phyloP scores from a whole-genome alignment of 352 stramenopile genomes.

The Aphanomyces astaci region DNA sequence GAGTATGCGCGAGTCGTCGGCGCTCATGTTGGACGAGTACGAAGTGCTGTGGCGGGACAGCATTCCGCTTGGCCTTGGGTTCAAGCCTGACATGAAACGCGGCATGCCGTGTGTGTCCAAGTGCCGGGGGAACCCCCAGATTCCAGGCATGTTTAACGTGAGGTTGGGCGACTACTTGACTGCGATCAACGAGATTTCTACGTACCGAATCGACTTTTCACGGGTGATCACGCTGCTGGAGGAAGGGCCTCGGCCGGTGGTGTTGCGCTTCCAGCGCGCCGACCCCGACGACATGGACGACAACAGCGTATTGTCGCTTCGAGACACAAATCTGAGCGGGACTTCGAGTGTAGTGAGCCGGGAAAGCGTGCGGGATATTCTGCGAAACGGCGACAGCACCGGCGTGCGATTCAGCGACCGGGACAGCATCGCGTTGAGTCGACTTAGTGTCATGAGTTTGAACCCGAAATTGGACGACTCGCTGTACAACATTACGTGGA shows the following conservation, averaged over 20 bases:
- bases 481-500: slow-evolving; percentile 86
- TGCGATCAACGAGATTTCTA: slow-evolving; percentile 1
- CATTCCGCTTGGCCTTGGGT: slow-evolving; percentile 69
- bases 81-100: slow-evolving; percentile 48
- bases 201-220: slow-evolving; percentile 9
- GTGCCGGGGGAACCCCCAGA: slow-evolving; percentile 1
- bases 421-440: slow-evolving; percentile 46
- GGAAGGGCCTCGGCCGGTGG: slow-evolving; percentile 22
- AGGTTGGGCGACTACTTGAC: slow-evolving; percentile 3
- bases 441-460: slow-evolving; percentile 25
- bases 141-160: slow-evolving; percentile 15
- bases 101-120: slow-evolving; percentile 3
- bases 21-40: slow-evolving; percentile 75
- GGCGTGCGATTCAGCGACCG: slow-evolving; percentile 23
- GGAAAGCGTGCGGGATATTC: background rate
- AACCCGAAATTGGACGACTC: slow-evolving; percentile 41
- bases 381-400: background rate
- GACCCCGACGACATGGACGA: slow-evolving; percentile 65
- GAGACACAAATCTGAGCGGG: background rate
- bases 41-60: slow-evolving; percentile 79
- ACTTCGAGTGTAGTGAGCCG: background rate
- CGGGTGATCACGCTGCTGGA: slow-evolving; percentile 1
- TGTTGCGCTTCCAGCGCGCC: slow-evolving; percentile 78
- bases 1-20: slow-evolving; percentile 24
- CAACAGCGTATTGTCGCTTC: slow-evolving; percentile 32